A percentile compares a stretch with the other conserved stretches of the same genome.
Evolutionary conservation across 139 green algal species (phyloP).

Genomic region (Deuterostichococcus epilithicus): DNA sequence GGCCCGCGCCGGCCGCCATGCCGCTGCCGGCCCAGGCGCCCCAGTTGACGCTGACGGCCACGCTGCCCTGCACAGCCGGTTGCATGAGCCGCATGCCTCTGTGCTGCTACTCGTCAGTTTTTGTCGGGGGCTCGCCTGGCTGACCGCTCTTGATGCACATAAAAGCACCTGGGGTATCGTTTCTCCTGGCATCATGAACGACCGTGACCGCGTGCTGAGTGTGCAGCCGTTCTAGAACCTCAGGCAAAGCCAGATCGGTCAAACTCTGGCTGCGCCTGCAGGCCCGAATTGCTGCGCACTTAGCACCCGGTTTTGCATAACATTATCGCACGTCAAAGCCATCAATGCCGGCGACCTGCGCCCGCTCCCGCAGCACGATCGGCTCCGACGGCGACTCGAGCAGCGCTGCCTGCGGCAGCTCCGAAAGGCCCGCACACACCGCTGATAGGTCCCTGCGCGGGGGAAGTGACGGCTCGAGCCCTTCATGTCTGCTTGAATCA

Average conservation of each 20-base stretch:
- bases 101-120: background rate
- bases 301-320: no score
- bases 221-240: no score
- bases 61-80: background rate
- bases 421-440: background rate
- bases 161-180: no score
- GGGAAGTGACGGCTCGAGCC: no score
- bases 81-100: background rate
- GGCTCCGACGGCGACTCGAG: background rate
- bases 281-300: no score
- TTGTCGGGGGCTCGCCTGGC: no score
- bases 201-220: no score
- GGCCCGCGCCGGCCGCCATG: slow-evolving; percentile 42
- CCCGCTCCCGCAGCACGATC: background rate
- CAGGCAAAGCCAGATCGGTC: no score
- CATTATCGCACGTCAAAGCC: background rate
- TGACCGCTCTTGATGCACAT: no score
- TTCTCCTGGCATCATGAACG: no score
- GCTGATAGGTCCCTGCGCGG: background rate
- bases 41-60: slow-evolving; percentile 34
- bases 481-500: no score
- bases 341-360: background rate
- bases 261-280: no score
- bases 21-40: slow-evolving; percentile 30
- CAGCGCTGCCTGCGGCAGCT: background rate